phyloP scores from a whole-genome alignment of 805 yeast species.

The Ogataea wickerhamii region DNA sequence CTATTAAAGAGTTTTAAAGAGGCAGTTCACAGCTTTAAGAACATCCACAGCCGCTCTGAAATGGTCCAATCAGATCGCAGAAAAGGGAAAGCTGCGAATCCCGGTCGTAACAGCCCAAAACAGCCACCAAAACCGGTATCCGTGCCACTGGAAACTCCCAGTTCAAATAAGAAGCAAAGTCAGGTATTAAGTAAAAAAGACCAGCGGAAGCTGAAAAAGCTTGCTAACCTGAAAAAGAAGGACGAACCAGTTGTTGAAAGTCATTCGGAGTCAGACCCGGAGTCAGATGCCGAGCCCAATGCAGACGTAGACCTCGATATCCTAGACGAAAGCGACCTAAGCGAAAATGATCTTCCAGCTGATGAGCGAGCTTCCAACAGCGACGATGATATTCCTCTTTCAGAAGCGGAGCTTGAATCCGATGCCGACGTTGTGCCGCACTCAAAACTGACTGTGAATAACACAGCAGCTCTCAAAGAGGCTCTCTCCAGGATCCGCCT shows the following conservation, averaged over 20 bases:
- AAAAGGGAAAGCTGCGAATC: no score
- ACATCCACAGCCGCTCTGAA: no score
- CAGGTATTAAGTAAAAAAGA: constrained; percentile 59
- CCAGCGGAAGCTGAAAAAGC: constrained; percentile 28
- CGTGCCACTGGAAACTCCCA: no score
- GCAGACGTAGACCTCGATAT: constrained; percentile 34
- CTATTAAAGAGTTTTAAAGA: no score
- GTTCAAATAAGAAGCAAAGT: no score
- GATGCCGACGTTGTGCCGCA: constrained; percentile 94
- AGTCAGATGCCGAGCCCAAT: constrained; percentile 41
- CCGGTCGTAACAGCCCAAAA: no score
- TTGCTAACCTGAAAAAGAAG: constrained; percentile 6
- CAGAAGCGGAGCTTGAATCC: constrained; percentile 89
- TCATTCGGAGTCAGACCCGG: constrained; percentile 34
- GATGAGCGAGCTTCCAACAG: constrained; percentile 19
- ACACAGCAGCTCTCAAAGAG: constrained; percentile 75
- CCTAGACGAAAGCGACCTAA: constrained; percentile 26
- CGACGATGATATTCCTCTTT: constrained; percentile 53
- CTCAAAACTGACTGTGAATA: constrained; percentile 85
- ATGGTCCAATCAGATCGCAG: no score
- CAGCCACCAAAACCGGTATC: no score
- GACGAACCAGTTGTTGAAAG: constrained; percentile 31
- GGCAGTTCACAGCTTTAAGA: no score
- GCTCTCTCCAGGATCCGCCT: constrained; percentile 63
- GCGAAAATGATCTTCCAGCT: constrained; percentile 32